Conservation (phyloP, 208 protist genomes). For the Wallacemonas sp. region DNA sequence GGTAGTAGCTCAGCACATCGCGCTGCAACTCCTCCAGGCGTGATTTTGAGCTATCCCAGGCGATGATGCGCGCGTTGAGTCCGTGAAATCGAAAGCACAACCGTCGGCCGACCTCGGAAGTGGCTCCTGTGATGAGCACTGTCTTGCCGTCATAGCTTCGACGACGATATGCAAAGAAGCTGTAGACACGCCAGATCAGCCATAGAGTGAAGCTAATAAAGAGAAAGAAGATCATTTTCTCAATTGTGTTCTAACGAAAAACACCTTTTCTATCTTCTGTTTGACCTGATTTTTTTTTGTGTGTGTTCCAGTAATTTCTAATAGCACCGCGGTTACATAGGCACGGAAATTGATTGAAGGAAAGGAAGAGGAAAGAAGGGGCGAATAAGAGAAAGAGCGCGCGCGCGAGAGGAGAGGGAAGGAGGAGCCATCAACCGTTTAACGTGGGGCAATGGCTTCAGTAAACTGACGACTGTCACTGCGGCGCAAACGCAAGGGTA, state of each 20-base stretch:
- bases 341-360: background rate
- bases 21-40: slow-evolving; percentile 49
- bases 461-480: too few relatives aligned
- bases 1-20: slow-evolving; percentile 21
- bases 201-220: slow-evolving; percentile 48
- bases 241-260: background rate
- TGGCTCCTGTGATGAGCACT: slow-evolving; percentile 65
- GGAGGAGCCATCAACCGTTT: too few relatives aligned
- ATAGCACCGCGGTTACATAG: too few relatives aligned
- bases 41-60: slow-evolving; percentile 57
- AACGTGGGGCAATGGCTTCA: too few relatives aligned
- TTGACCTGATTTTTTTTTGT: too few relatives aligned
- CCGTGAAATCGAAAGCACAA: slow-evolving; percentile 48
- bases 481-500: too few relatives aligned
- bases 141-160: slow-evolving; percentile 38
- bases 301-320: too few relatives aligned
- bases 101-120: slow-evolving; percentile 39
- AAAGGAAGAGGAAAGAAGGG: background rate
- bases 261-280: too few relatives aligned
- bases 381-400: background rate
- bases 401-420: slow-evolving; percentile 2
- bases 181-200: slow-evolving; percentile 49
- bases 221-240: slow-evolving; percentile 59
- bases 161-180: slow-evolving; percentile 39
- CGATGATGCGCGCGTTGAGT: slow-evolving; percentile 44